phyloP scores from a whole-genome alignment of 108 stramenopile species.

The Nitzschia sp. region DNA sequence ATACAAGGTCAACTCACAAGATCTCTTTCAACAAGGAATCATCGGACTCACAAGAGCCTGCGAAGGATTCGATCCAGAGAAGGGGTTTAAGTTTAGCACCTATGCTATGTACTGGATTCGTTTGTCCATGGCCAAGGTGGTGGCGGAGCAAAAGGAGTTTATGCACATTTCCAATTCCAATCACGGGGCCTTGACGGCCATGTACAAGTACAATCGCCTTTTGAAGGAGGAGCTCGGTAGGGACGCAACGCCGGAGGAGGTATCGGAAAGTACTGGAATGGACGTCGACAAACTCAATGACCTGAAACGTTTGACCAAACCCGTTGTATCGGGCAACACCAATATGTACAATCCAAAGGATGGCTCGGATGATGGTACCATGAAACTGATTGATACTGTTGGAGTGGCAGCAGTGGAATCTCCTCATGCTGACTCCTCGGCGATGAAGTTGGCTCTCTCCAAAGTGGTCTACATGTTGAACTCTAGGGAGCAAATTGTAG shows the following conservation, averaged over 20 bases:
- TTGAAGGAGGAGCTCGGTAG: constrained; percentile 70
- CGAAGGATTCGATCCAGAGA: constrained; percentile 94
- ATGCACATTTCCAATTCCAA: constrained; percentile 93
- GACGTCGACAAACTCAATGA: constrained; percentile 78
- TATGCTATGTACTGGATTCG: constrained; percentile 99
- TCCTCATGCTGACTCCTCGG: constrained; percentile 72
- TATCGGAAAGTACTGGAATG: constrained; percentile 60
- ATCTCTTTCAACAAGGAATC: constrained; percentile 94
- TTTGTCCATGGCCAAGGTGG: constrained; percentile 92
- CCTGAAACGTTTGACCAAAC: constrained; percentile 62
- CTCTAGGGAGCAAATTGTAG: constrained; percentile 87
- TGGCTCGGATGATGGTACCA: constrained; percentile 67
- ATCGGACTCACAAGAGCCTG: constrained; percentile 89
- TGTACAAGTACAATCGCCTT: constrained; percentile 72
- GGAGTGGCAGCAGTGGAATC: constrained; percentile 56
- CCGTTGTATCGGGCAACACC: constrained; percentile 78
- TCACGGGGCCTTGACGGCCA: constrained; percentile 44
- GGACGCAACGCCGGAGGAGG: constrained; percentile 74
- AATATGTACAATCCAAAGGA: constrained; percentile 68
- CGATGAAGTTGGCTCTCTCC: constrained; percentile 59
- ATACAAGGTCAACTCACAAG: constrained; percentile 52
- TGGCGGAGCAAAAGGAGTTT: constrained; percentile 81
- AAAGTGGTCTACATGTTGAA: constrained; percentile 87
- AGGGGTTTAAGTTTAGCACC: constrained; percentile 94
- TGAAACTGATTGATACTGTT: not conserved